Percentiles rank a stretch among this genome's conserved stretches.
Evolutionary conservation across 495 filamentous ascomycete species (phyloP).

Genomic region (Trichoderma virens): DNA sequence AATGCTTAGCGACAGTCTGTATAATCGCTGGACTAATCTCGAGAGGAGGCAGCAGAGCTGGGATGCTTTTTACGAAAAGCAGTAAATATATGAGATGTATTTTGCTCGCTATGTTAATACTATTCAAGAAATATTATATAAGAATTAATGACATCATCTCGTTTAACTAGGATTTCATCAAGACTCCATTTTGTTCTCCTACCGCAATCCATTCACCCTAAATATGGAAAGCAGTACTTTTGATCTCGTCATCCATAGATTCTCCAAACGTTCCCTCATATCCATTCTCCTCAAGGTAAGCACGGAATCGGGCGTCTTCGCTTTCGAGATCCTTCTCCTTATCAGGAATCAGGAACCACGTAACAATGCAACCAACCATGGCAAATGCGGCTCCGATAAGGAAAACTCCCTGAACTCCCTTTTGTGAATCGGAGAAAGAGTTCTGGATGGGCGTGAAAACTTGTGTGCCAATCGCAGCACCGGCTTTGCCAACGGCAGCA

Average conservation of each 20-base stretch:
- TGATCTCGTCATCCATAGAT: conserved; percentile 14
- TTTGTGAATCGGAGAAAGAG: conserved; percentile 26
- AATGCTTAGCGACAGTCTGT: too few relatives aligned
- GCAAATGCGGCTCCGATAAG: conserved; percentile 39
- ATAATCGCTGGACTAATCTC: too few relatives aligned
- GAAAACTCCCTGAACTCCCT: conserved; percentile 41
- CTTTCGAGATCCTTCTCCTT: conserved; percentile 36
- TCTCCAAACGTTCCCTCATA: conserved; percentile 22
- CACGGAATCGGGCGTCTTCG: conserved; percentile 37
- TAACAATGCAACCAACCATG: conserved; percentile 30
- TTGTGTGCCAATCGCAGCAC: conserved; percentile 40
- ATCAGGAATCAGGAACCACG: conserved; percentile 41
- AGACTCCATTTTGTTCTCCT: too few relatives aligned
- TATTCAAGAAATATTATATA: too few relatives aligned
- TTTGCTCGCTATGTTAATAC: too few relatives aligned
- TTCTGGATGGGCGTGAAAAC: conserved; percentile 39
- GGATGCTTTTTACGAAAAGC: too few relatives aligned
- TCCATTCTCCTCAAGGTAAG: conserved; percentile 36
- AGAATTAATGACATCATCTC: too few relatives aligned
- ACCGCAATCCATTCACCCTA: background rate
- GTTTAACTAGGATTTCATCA: too few relatives aligned
- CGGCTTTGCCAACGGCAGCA: conserved; percentile 42
- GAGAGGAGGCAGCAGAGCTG: too few relatives aligned
- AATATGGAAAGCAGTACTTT: conserved; percentile 15
- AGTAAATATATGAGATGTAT: too few relatives aligned